These are phyloP conservation scores for Tardiomyces digboiensis DNA, from an alignment of 1,139 yeast species.

Conservation along the genomic window DNA sequence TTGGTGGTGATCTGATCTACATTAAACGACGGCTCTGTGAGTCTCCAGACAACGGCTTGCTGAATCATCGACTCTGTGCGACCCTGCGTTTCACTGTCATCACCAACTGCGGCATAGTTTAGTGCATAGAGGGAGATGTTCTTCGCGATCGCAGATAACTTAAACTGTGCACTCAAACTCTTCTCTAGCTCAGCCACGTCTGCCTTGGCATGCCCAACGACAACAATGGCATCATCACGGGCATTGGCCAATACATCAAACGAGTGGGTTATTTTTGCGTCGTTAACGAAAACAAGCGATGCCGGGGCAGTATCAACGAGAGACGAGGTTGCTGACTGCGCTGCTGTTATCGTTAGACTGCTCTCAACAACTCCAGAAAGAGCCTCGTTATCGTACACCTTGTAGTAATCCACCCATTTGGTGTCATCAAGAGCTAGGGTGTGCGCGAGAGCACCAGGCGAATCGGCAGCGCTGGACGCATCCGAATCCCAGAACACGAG, in stretches of 20 bases:
- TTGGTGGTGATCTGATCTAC: slow-evolving; percentile 64
- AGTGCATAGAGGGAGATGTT: slow-evolving; percentile 34
- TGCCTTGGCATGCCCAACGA: slow-evolving; percentile 34
- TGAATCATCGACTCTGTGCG: slow-evolving; percentile 65
- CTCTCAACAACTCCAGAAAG: slow-evolving; percentile 74
- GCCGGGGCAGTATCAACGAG: slow-evolving; percentile 30
- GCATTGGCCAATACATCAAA: slow-evolving; percentile 57
- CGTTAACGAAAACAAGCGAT: slow-evolving; percentile 55
- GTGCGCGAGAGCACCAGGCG: slow-evolving; percentile 39
- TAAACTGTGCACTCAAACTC: slow-evolving; percentile 44
- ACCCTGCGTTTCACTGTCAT: slow-evolving; percentile 60
- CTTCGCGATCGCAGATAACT: slow-evolving; percentile 45
- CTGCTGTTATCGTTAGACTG: slow-evolving; percentile 43
- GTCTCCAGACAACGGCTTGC: slow-evolving; percentile 76
- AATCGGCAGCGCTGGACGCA: background rate
- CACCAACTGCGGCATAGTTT: slow-evolving; percentile 49
- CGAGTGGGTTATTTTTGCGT: slow-evolving; percentile 39
- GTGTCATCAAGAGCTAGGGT: slow-evolving; percentile 59
- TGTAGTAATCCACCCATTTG: slow-evolving; percentile 44
- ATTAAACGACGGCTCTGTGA: slow-evolving; percentile 51
- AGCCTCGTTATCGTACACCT: slow-evolving; percentile 57
- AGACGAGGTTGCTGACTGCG: slow-evolving; percentile 9
- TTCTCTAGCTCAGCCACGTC: slow-evolving; percentile 37
- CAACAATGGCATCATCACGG: slow-evolving; percentile 45
- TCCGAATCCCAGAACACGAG: background rate